A percentile compares a stretch with the other conserved stretches of the same genome.
Evolutionary conservation across 129 eudicot species (phyloP).

Genomic region (Apium graveolens): DNA sequence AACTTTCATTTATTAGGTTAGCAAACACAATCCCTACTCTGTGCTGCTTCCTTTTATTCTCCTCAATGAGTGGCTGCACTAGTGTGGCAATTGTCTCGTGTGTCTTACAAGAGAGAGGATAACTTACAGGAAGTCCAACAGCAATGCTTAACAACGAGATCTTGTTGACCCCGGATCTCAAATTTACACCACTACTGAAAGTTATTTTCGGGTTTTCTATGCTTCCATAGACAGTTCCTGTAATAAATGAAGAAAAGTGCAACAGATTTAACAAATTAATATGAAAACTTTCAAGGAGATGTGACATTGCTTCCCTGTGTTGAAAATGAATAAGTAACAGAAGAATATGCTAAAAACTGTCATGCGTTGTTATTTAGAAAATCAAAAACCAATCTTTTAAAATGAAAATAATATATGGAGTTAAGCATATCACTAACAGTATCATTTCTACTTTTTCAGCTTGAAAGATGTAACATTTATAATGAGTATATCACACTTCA

Average conservation of each 20-base stretch:
- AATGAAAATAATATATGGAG: not conserved
- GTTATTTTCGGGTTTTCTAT: slow-evolving; percentile 72
- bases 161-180: slow-evolving; percentile 77
- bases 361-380: not conserved
- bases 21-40: not conserved
- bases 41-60: not conserved
- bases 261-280: not conserved
- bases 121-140: slow-evolving; percentile 91
- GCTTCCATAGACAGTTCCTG: slow-evolving; percentile 93
- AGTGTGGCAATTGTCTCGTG: not conserved
- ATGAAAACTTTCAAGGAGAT: not conserved
- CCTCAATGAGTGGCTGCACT: not conserved
- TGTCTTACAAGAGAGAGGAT: slow-evolving; percentile 12
- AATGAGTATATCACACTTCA: not conserved
- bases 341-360: not conserved
- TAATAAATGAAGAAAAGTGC: slow-evolving; percentile 4
- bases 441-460: not conserved
- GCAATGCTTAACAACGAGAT: slow-evolving; percentile 87
- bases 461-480: not conserved
- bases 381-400: not conserved
- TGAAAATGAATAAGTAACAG: not conserved
- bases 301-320: not conserved
- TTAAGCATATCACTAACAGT: not conserved
- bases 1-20: slow-evolving; percentile 4
- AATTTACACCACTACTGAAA: slow-evolving; percentile 45